Evolutionary conservation across 208 protist species (phyloP), one percentile per base, ranked within the genome.

Genomic region (Leishmania turanica): DNA sequence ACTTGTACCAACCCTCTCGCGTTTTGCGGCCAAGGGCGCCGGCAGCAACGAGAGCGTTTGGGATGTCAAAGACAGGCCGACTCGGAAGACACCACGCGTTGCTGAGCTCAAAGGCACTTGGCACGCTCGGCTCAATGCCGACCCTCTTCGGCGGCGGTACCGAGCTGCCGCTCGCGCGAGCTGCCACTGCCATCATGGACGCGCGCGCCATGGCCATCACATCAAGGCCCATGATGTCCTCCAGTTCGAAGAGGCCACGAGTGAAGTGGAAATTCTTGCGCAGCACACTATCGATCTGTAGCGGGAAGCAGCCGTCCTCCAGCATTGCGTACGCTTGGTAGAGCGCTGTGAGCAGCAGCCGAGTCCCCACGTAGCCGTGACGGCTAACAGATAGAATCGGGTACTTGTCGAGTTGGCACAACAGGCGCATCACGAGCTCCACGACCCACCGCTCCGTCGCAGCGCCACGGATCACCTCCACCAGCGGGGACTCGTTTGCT

Each of bases 211-310:
- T 75, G 15, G 85, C 89, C 13, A 80, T 85, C 24, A 96, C 88
- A 76, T 98, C 93, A 31, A 98, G 76, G 3, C 97, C 97, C 45
- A 92, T 88, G 40, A 97, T 77, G 78, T 99, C 96, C 68, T 94
- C 87, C 80, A 98, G 65, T 76, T 91, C 83, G 42, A 98, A 95
- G 13, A 96, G 40, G 19, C 96, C 97, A 71, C 91, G 83, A 42
- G 83, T 84, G 78, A 97, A 93, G 77, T 95, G 90, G 72, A 98
- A 95, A 6, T 62, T 31, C 53, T 83, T 79, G 34, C 82, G 69
- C 65, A 98, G 56, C 5, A 89, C 92, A 42, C 72, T 77, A 78
- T 99, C 97, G 11, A 99, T 84, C 66, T 96, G 88, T 45, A 91
- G 75, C 17, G 94, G 94, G 54, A 95, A 91, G 77, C 87, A 89